These are phyloP conservation scores for Solanum habrochaites DNA, from an alignment of 257 asterid species.

Conservation along the genomic window DNA sequence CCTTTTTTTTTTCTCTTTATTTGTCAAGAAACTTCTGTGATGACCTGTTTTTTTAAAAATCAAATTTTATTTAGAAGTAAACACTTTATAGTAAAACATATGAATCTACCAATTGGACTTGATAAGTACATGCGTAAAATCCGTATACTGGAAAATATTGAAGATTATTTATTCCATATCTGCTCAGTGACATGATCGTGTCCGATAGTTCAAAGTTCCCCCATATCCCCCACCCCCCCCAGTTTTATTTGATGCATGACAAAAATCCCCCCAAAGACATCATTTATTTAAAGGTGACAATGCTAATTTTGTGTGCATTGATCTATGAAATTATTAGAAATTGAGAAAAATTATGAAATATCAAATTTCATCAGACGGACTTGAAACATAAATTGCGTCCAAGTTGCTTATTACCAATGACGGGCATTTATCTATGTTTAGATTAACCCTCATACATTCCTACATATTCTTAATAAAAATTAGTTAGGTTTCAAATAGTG, in stretches of 20 bases:
- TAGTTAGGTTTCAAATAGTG: too few relatives aligned
- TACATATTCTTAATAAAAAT: too few relatives aligned
- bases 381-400: not conserved
- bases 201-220: too few relatives aligned
- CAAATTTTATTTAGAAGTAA: not conserved
- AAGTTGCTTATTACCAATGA: too few relatives aligned
- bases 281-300: not conserved
- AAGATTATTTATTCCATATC: not conserved
- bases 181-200: not conserved
- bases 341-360: not conserved
- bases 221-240: too few relatives aligned
- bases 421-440: too few relatives aligned
- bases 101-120: not conserved
- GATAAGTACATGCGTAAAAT: not conserved
- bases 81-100: not conserved
- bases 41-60: not conserved
- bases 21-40: not conserved
- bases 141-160: not conserved
- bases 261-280: too few relatives aligned
- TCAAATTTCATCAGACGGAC: not conserved
- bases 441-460: too few relatives aligned
- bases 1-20: too few relatives aligned
- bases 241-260: too few relatives aligned
- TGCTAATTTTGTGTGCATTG: not conserved
- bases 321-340: not conserved